Conservation (phyloP, 805 yeast genomes). For the Ogataea sp. region DNA sequence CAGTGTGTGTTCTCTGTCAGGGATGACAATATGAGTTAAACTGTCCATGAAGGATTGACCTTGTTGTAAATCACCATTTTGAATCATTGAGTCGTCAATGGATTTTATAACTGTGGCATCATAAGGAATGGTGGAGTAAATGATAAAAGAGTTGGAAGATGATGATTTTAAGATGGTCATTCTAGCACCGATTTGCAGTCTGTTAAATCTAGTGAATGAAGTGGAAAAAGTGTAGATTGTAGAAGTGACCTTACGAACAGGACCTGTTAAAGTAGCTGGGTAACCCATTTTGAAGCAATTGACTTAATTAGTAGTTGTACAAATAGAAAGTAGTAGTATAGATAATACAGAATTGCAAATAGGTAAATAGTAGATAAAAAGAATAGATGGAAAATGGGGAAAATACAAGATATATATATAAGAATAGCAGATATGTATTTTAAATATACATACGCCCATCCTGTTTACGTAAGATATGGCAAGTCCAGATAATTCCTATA, state of each 20-base stretch:
- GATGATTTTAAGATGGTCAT: constrained; percentile 27
- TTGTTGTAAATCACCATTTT: constrained; percentile 19
- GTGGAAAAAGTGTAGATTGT: constrained; percentile 27
- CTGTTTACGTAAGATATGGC: too few relatives aligned
- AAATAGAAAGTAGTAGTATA: background rate
- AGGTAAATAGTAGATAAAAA: too few relatives aligned
- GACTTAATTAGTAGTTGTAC: background rate
- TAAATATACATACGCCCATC: too few relatives aligned
- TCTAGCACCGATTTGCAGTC: constrained; percentile 29
- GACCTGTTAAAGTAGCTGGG: constrained; percentile 30
- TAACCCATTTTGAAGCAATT: constrained; percentile 27
- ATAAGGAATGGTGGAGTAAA: constrained; percentile 56
- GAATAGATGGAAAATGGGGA: background rate
- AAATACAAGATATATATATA: background rate
- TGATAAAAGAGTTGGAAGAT: constrained; percentile 25
- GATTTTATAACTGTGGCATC: constrained; percentile 36
- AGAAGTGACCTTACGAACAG: constrained; percentile 26
- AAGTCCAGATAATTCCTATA: too few relatives aligned
- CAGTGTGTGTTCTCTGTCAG: constrained; percentile 60
- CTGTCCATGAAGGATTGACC: constrained; percentile 26
- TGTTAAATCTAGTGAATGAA: constrained; percentile 21
- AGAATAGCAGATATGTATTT: background rate
- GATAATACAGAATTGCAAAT: too few relatives aligned
- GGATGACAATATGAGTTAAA: constrained; percentile 46
- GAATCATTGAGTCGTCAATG: constrained; percentile 20